Percentiles rank a stretch among this genome's conserved stretches.
These are phyloP conservation scores for Boletellus emodensis DNA, from an alignment of 768 basidiomycete genomes.

Conservation along the genomic window DNA sequence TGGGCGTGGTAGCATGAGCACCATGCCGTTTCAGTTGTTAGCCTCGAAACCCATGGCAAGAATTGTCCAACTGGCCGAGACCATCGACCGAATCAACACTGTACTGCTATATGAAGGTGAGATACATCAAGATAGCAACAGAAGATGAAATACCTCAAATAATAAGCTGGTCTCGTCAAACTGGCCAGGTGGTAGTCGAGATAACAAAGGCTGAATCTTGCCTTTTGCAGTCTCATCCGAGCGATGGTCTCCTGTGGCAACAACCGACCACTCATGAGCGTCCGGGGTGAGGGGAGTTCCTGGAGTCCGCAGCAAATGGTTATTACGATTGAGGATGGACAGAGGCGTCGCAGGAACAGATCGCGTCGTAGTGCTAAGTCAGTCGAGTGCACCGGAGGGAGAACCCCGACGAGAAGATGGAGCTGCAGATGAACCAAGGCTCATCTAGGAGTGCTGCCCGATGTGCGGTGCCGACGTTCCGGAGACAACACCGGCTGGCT, in stretches of 20 bases:
- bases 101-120: slow-evolving; percentile 42
- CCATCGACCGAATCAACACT: slow-evolving; percentile 50
- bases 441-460: slow-evolving; percentile 57
- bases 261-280: slow-evolving; percentile 60
- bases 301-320: slow-evolving; percentile 60
- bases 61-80: slow-evolving; percentile 46
- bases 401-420: slow-evolving; percentile 71
- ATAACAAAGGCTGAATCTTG: slow-evolving; percentile 71
- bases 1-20: no score
- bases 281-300: slow-evolving; percentile 61
- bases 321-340: slow-evolving; percentile 41
- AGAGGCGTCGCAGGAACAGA: slow-evolving; percentile 84
- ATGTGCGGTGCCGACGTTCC: slow-evolving; percentile 64
- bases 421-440: slow-evolving; percentile 22
- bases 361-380: slow-evolving; percentile 57
- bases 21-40: slow-evolving; percentile 39
- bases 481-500: slow-evolving; percentile 46
- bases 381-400: slow-evolving; percentile 62
- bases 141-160: slow-evolving; percentile 48
- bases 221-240: slow-evolving; percentile 46
- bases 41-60: slow-evolving; percentile 56
- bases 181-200: slow-evolving; percentile 57
- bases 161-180: slow-evolving; percentile 54
- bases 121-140: slow-evolving; percentile 5
- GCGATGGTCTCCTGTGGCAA: slow-evolving; percentile 43